Evolutionary conservation across 2,329 filamentous ascomycete genomes (phyloP), one percentile per base, ranked within the genome.

Genomic region (Fusarium sp.): DNA sequence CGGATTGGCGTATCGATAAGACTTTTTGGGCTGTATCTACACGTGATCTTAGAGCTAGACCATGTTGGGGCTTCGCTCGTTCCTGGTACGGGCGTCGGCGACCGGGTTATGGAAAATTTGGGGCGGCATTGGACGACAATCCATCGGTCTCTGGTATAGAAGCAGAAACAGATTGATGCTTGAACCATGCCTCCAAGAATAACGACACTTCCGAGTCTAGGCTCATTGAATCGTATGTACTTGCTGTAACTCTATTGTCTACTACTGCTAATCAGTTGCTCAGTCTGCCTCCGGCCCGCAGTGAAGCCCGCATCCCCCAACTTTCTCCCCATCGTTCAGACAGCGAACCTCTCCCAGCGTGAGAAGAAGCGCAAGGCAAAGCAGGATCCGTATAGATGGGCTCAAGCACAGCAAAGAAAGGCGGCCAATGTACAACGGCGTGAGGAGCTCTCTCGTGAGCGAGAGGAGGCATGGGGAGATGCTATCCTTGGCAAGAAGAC

Each of bases 391-490:
- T 98, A 97, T 78, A 86, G 91, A 64, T 88, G 92, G 81, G 91
- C 91, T 5, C 93, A 97, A 80, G 90, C 93, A 32, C 88, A 92
- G 75, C 93, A 94, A 78, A 91, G 93, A 67, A 97, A 95, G 81
- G 89, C 91, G 13, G 93, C 92, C 71, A 97, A 97, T 78, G 79
- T 95, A 47, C 88, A 91, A 76, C 90, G 93, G 54, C 93, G 91
- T 75, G 85, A 88, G 67, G 89, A 90, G 68, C 86, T 98, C 58
- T 80, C 88, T 65, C 83, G 88, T 69, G 84, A 90, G 77, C 89
- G 93, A 63, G 84, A 88, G 62, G 85, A 85, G 48, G 85, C 85
- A 47, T 85, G 91, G 71, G 95, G 95, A 53, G 88, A 97, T 79
- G 92, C 94, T 2, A 85, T 99, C 69, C 87, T 91, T 74, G 96